Conservation (phyloP, 2,329 filamentous ascomycete species). For the Juglanconis juglandina region DNA sequence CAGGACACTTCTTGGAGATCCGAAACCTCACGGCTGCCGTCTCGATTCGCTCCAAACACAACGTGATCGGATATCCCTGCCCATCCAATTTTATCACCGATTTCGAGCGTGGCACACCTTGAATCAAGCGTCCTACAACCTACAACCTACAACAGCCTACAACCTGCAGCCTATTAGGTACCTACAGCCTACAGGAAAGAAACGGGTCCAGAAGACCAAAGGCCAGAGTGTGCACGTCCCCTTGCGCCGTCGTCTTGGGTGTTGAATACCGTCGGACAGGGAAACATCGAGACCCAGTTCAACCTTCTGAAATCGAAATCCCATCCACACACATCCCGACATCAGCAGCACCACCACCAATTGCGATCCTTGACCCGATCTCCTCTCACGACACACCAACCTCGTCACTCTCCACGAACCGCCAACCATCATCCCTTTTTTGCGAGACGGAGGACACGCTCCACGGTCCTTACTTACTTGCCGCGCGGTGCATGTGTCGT, state of each 20-base stretch:
- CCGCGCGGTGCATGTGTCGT: not conserved
- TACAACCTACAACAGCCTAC: too few relatives aligned
- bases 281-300: not conserved
- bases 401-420: not conserved
- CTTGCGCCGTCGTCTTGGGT: not conserved
- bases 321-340: not conserved
- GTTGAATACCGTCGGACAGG: not conserved
- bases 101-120: too few relatives aligned
- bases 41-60: conserved; percentile 3
- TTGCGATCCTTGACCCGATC: not conserved
- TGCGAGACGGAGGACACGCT: not conserved
- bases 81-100: conserved; percentile 6
- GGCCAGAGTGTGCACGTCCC: not conserved
- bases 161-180: too few relatives aligned
- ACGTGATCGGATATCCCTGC: conserved; percentile 3
- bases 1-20: not conserved
- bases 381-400: not conserved
- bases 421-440: not conserved
- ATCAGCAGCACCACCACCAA: not conserved
- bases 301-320: not conserved
- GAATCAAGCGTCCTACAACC: not conserved
- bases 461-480: not conserved
- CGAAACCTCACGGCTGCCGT: conserved; percentile 3
- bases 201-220: not conserved
- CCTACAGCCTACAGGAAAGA: not conserved